A percentile compares a stretch with the other conserved stretches of the same genome.
Evolutionary conservation across 495 filamentous ascomycete genomes (phyloP).

Genomic region (Aspergillus hancockii): DNA sequence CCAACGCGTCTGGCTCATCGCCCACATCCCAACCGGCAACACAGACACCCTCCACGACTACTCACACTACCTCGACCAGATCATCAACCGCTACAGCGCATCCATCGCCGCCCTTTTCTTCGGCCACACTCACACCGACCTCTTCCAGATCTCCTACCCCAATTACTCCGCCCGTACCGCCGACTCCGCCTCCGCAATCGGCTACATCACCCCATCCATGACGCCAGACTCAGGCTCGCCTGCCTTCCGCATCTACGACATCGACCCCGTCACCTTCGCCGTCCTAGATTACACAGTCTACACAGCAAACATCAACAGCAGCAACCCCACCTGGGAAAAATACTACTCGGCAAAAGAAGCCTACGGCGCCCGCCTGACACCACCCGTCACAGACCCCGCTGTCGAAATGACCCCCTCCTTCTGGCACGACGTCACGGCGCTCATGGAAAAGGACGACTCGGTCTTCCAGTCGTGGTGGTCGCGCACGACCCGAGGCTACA

Average conservation of each 20-base stretch:
- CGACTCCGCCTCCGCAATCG: conserved; percentile 44
- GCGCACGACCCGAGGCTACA: conserved; percentile 37
- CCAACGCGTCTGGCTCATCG: conserved; percentile 55
- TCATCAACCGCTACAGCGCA: conserved; percentile 52
- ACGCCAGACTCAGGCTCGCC: conserved; percentile 55
- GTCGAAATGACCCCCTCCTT: conserved; percentile 55
- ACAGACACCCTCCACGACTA: conserved; percentile 51
- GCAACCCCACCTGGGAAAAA: conserved; percentile 44
- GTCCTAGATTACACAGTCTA: conserved; percentile 56
- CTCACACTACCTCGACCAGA: conserved; percentile 56
- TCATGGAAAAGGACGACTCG: conserved; percentile 35
- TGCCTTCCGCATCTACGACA: conserved; percentile 57
- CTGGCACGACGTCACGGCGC: conserved; percentile 58
- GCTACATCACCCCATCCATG: conserved; percentile 54
- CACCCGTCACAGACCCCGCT: conserved; percentile 31
- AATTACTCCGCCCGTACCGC: conserved; percentile 36
- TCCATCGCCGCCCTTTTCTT: conserved; percentile 59
- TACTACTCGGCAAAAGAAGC: conserved; percentile 56
- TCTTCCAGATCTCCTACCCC: conserved; percentile 56
- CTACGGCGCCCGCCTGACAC: conserved; percentile 48
- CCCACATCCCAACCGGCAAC: conserved; percentile 52
- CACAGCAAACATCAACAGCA: conserved; percentile 49
- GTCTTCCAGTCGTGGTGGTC: conserved; percentile 42
- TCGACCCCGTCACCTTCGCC: conserved; percentile 56
- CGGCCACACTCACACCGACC: conserved; percentile 58